Base-by-base conservation (phyloP, 2,329 filamentous ascomycete genomes). In the Xylariaceae sp. region DNA sequence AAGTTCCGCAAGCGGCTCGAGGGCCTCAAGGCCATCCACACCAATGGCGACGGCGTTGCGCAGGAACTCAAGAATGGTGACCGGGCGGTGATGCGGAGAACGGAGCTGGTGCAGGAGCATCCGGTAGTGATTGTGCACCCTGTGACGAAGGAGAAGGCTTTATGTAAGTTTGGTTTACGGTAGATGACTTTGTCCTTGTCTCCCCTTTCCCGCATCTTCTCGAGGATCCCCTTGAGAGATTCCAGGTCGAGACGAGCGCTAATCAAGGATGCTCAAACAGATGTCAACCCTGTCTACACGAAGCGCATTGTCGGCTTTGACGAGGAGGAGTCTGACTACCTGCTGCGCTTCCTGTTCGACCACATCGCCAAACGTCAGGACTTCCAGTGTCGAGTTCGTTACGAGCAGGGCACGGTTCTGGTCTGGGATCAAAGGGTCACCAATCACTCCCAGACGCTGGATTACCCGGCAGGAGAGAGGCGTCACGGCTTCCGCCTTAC, bases 121-220 rank as follows among this genome's bases (percentile, higher is more conserved):
- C 82, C 82, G 0, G 57, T 85, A 41, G 77, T 85, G 2, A 69
- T 81, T 19, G 83, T 79, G 1, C 83, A 87, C 53, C 81, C 83
- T 0, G 74, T 70, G 4, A 86, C 83, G 0, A 79, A 80, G 17
- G 79, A 85, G 62, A 85, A 85, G 59, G 79, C 82, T 0, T 64
- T 86, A 2, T 86, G 30, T 32, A 13, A 32, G 30, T 32, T n/a
- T 7, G 13, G 15, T 7, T 7, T 29, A 13, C 4, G 30, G 8
- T 6, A n/a, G 30, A 32, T 7, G 16, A 7, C 30, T 7, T n/a
- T 13, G 15, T 32, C 30, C 15, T n/a, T 32, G 4, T 6, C 30
- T 13, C 13, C 16, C 30, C 30, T n/a, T 26, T 11, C 6, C 22
- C 22, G n/a, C n/a, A n/a, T n/a, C n/a, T n/a, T n/a, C n/a, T n/a